Conservation (phyloP, 331 rosid species). For the Rosa hybrid region DNA sequence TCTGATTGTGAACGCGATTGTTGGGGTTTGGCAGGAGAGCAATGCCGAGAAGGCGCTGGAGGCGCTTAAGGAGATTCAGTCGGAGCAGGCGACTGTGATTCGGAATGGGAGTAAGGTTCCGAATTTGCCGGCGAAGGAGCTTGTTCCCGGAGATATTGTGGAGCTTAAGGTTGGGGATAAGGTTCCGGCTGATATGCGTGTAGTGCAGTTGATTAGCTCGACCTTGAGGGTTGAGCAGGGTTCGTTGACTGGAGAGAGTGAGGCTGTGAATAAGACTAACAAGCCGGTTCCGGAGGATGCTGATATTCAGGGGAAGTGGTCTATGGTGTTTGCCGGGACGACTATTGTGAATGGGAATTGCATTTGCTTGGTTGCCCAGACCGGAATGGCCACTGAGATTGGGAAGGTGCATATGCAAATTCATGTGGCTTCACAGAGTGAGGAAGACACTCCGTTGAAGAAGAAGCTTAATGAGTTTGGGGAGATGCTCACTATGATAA, state of each 20-base stretch:
- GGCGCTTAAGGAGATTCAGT: conserved; percentile 76
- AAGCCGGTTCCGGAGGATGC: conserved; percentile 57
- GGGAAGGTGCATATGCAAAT: conserved; percentile 81
- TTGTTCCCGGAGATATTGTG: conserved; percentile 63
- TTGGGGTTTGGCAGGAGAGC: conserved; percentile 88
- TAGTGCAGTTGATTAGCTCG: conserved; percentile 68
- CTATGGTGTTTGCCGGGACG: conserved; percentile 76
- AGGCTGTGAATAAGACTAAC: conserved; percentile 68
- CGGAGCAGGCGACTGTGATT: conserved; percentile 60
- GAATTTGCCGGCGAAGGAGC: conserved; percentile 54
- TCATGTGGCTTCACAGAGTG: conserved; percentile 60
- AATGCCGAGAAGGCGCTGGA: conserved; percentile 86
- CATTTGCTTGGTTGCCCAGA: conserved; percentile 72
- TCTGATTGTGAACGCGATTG: conserved; percentile 67
- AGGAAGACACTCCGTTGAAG: conserved; percentile 86
- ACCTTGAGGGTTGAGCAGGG: conserved; percentile 83
- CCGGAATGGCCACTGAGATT: conserved; percentile 71
- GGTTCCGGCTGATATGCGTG: conserved; percentile 88
- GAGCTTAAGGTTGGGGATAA: conserved; percentile 83
- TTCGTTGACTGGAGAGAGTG: conserved; percentile 85
- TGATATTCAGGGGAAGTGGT: conserved; percentile 67
- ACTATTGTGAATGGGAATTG: conserved; percentile 79
- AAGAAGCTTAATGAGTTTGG: conserved; percentile 78
- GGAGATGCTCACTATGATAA: conserved; percentile 60
- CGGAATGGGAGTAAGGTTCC: conserved; percentile 38